Evolutionary conservation across 805 yeast genomes (phyloP), one percentile per base, ranked within the genome.

Genomic region (Yarrowia sp.): DNA sequence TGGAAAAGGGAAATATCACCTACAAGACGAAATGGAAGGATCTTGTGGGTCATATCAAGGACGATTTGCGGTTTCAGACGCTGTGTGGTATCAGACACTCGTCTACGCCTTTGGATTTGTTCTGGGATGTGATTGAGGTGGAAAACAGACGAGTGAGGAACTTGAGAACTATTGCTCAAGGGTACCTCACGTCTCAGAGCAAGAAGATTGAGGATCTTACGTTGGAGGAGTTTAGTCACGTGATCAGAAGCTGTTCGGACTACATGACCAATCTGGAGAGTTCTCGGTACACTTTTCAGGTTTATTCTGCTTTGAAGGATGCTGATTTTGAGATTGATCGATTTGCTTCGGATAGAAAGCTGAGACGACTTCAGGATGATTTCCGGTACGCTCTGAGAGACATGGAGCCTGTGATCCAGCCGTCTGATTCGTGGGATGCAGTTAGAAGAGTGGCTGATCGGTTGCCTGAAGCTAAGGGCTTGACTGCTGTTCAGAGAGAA

Each of bases 21-120:
- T 86, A 89, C 1, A 83, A 83, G 69, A 80, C 89, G 1, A 80
- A 77, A 64, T 92, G 96, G 88, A 78, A 77, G 59, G 88, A 88
- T 32, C 73, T 90, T 1, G 81, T 85, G 50, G 79, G 83, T 0
- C 70, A 74, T 5, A 73, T 91, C 0, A 85, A 85, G 70, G 83
- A 84, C 41, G 89, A 88, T 70, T 81, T 80, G 56, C 78, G 85
- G 15, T 92, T 89, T 74, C 73, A 84, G 15, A 85, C 83, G 26
- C 71, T 92, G 45, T 82, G 92, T 69, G 97, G 96, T 0, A 82
- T 92, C 67, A 81, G 84, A 55, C 97, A 97, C 0, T 41, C 52
- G 19, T 91, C 97, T 0, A 83, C 87, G 0, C 89, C 97, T 0
- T 74, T 88, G 50, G 97, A 92, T 71, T 77, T 90, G 49, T 92